Evolutionary conservation across 352 stramenopile genomes (phyloP).

Genomic region (Phytopythium litorale): DNA sequence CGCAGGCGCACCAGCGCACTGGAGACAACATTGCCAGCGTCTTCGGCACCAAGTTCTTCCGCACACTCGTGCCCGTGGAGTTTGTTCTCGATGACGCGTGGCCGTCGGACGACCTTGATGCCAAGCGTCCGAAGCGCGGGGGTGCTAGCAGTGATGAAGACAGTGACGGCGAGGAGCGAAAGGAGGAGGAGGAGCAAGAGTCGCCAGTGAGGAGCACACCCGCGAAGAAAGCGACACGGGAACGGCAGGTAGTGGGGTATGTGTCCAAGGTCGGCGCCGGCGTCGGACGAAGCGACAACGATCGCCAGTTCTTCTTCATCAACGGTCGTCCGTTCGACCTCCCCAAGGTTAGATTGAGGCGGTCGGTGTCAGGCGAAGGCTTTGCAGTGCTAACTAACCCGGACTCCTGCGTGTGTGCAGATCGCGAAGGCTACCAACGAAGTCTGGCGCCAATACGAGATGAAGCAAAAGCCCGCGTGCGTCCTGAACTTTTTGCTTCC

Average conservation of each 20-base stretch:
- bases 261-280: conserved; percentile 68
- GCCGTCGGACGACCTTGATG: conserved; percentile 11
- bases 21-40: conserved; percentile 88
- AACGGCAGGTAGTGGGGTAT: conserved; percentile 53
- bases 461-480: conserved; percentile 93
- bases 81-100: conserved; percentile 48
- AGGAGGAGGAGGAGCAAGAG: conserved; percentile 18
- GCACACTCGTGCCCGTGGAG: conserved; percentile 63
- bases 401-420: conserved; percentile 16
- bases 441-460: conserved; percentile 89
- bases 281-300: conserved; percentile 77
- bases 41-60: conserved; percentile 92
- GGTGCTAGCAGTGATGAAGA: conserved; percentile 16
- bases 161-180: conserved; percentile 6
- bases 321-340: conserved; percentile 96
- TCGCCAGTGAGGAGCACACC: background rate
- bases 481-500: conserved; percentile 91
- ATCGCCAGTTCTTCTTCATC: conserved; percentile 95
- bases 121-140: conserved; percentile 14
- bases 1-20: conserved; percentile 55
- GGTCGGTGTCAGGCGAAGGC: background rate
- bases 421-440: conserved; percentile 81
- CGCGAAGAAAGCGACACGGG: background rate
- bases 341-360: conserved; percentile 43
- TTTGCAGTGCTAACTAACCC: background rate